Conservation (phyloP, 305 asterid genomes). For the Nicotiana rustica region DNA sequence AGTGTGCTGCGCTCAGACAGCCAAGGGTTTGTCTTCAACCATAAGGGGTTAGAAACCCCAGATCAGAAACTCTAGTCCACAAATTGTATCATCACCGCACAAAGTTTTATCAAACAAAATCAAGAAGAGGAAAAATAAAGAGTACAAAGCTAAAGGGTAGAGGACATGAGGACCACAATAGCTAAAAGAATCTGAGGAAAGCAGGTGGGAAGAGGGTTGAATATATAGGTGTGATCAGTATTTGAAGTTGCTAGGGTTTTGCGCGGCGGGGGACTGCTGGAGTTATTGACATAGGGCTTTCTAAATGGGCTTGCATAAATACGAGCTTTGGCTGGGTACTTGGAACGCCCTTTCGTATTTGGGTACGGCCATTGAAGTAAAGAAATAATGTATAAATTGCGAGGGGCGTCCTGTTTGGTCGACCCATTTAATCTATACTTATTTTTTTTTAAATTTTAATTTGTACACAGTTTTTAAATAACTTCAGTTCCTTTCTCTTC, state of each 20-base stretch:
- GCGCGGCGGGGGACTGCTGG: background rate
- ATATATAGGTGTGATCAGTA: background rate
- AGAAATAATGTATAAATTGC: no score
- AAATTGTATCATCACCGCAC: conserved; percentile 62
- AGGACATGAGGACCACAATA: background rate
- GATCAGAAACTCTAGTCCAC: conserved; percentile 93
- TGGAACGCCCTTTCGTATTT: no score
- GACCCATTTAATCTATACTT: no score
- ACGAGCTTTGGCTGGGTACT: no score
- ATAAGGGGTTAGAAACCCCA: conserved; percentile 19
- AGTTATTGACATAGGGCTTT: background rate
- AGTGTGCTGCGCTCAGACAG: conserved; percentile 73
- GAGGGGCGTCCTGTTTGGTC: no score
- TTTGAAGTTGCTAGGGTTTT: background rate
- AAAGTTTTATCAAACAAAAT: background rate
- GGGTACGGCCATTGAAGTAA: no score
- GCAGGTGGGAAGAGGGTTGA: background rate
- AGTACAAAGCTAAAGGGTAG: background rate
- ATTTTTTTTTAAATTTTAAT: no score
- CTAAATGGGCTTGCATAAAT: no score
- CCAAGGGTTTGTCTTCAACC: conserved; percentile 88
- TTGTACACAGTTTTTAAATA: no score
- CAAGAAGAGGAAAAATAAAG: background rate
- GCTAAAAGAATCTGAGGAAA: no score
- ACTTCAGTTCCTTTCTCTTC: no score